phyloP scores from a whole-genome alignment of 2,329 filamentous ascomycete species.

The Hymenoscyphus linearis region DNA sequence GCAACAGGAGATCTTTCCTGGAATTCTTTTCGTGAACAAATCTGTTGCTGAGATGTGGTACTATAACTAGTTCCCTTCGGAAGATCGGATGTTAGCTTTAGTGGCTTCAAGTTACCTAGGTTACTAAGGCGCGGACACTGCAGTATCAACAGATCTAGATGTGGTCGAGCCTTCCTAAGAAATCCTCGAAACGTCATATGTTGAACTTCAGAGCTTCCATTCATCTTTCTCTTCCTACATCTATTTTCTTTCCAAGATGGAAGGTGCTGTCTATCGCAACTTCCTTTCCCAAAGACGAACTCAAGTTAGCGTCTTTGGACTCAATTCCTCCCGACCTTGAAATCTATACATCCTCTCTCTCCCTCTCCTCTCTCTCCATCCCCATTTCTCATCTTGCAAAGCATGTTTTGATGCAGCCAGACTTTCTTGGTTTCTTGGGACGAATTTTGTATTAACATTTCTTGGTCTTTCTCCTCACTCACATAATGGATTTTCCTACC shows the following conservation, averaged over 20 bases:
- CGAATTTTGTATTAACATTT: constrained; percentile 31
- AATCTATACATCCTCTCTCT: constrained; percentile 1
- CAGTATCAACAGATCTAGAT: not conserved
- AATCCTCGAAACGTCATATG: not conserved
- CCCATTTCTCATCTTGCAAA: constrained; percentile 28
- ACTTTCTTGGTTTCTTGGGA: constrained; percentile 31
- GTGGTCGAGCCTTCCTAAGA: constrained; percentile 4
- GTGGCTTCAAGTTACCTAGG: not conserved
- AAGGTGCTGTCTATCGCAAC: not conserved
- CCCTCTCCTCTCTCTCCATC: constrained; percentile 12
- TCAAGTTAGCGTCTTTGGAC: not conserved
- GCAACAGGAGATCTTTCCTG: too few relatives aligned
- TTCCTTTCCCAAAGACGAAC: not conserved
- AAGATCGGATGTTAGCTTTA: not conserved
- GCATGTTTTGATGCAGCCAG: constrained; percentile 26
- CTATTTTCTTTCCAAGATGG: not conserved
- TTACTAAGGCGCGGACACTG: not conserved
- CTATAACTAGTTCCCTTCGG: not conserved
- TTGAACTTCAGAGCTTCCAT: not conserved
- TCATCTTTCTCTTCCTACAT: not conserved
- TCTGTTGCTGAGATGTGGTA: too few relatives aligned
- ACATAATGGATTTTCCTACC: constrained; percentile 27
- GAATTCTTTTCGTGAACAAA: too few relatives aligned
- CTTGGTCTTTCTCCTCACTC: constrained; percentile 20
- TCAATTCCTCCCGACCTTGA: constrained; percentile 2